These are phyloP conservation scores for Penicillium samsonianum DNA, from an alignment of 495 filamentous ascomycete species.

Conservation along the genomic window DNA sequence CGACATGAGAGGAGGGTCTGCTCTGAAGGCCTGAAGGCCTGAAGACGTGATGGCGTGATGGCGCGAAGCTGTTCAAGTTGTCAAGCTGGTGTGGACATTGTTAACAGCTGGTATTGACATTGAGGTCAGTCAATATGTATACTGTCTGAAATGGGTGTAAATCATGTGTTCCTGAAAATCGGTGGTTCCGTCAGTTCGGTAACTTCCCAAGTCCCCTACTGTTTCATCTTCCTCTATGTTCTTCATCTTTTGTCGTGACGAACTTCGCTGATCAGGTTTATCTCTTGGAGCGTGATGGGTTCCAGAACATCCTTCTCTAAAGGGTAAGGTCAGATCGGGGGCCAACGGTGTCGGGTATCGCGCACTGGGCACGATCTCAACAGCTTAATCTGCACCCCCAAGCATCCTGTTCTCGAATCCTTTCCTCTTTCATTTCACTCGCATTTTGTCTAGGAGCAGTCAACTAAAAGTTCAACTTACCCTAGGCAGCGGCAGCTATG, in stretches of 20 bases:
- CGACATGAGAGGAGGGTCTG: neutral
- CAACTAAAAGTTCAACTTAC: neutral
- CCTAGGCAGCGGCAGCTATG: neutral
- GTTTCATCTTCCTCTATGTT: constrained; percentile 23
- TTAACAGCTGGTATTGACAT: neutral
- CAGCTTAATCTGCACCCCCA: neutral
- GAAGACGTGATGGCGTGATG: neutral
- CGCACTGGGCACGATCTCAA: constrained; percentile 3
- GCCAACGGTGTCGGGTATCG: constrained; percentile 4
- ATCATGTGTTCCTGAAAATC: neutral
- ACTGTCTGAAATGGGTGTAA: neutral
- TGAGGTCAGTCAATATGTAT: neutral
- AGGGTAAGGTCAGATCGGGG: constrained; percentile 10
- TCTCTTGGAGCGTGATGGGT: neutral
- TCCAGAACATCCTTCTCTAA: neutral
- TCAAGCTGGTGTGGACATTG: neutral
- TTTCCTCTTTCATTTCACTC: neutral
- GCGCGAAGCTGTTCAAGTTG: neutral
- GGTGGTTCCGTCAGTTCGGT: constrained; percentile 21
- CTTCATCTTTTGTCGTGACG: neutral
- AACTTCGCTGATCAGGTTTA: neutral
- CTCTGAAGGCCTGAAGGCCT: neutral
- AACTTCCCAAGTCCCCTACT: constrained; percentile 27
- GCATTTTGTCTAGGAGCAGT: neutral
- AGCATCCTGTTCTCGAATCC: neutral